Evolutionary conservation across 257 asterid genomes (phyloP).

Genomic region (Paulownia fortunei): DNA sequence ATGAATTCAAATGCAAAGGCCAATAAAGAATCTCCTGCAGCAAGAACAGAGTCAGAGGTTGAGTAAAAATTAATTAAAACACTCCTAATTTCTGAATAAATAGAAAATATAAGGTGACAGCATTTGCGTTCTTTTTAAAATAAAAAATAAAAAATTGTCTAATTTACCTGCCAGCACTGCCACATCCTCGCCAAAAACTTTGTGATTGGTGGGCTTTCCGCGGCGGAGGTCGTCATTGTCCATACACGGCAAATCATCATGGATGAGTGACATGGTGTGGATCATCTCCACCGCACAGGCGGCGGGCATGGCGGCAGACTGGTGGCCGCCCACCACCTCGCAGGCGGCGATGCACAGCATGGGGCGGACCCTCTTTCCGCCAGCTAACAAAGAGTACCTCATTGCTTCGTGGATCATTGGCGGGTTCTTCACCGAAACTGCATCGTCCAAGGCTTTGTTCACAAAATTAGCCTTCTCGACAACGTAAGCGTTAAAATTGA

Average conservation of each 20-base stretch:
- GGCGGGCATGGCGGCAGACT: conserved; percentile 42
- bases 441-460: conserved; percentile 47
- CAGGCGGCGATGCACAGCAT: conserved; percentile 53
- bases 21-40: conserved; percentile 41
- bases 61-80: not conserved
- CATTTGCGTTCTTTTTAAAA: no score
- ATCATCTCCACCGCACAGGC: conserved; percentile 60
- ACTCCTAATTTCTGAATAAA: not conserved
- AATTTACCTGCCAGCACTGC: conserved; percentile 51
- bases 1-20: conserved; percentile 48
- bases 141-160: no score
- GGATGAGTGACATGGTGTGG: conserved; percentile 53
- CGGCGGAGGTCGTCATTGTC: conserved; percentile 52
- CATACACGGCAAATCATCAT: conserved; percentile 54
- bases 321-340: conserved; percentile 46
- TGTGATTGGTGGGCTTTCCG: conserved; percentile 54
- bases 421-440: conserved; percentile 44
- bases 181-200: conserved; percentile 48
- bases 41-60: conserved; percentile 4
- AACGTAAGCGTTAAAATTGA: conserved; percentile 44
- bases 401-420: conserved; percentile 48
- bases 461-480: conserved; percentile 34
- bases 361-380: conserved; percentile 51
- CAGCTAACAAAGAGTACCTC: conserved; percentile 48
- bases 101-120: no score